Base-by-base conservation (phyloP, 164 flowering plant genomes). In the Warburgia ugandensis region DNA sequence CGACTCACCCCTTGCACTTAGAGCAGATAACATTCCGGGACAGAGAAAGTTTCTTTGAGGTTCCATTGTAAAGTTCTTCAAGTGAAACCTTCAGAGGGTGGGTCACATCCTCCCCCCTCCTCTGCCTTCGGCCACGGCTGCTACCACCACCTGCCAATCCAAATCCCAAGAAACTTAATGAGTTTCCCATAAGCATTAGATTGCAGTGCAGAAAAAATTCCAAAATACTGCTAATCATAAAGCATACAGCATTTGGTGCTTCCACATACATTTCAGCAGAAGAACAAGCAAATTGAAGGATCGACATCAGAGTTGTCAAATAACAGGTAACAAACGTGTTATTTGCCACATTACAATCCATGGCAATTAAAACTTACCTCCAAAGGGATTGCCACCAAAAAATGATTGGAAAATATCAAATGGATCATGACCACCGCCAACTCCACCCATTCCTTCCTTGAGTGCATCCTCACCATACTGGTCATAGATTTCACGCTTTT, bases 381-480 rank as follows among this genome's bases (percentile, higher is more conserved):
- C 89, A 49, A 82, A 83, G 12, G 83, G 81, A 35, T 59, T 67
- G 1, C 86, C 89, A 28, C 96, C 90, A 60, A 84, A 84, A 77
- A 87, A 84, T 32, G 90, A 81, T 33, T 64, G 61, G 81, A 87
- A 87, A 54, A 87, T 81, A 55, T 84, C 94, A 29, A 87, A 87
- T 0, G 96, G 92, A 53, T 84, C 86, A 39, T 81, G 89, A 30
- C 69, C 85, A 9, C 79, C 83, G 3, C 63, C 83, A 21, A 81
- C 83, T 25, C 82, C 86, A 27, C 84, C 86, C 84, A 84, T 80
- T 68, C 91, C 91, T 59, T 87, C 96, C 76, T 87, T 87, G 62
- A 87, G 90, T 1, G 96, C 94, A 70, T 87, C 96, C 50, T 87
- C 96, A 45, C 96, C 96, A 61, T 81, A 87, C 52, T 80, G 79